These are phyloP conservation scores for Pseudonitzschia delicatissima DNA, from an alignment of 108 stramenopile genomes.

Conservation along the genomic window DNA sequence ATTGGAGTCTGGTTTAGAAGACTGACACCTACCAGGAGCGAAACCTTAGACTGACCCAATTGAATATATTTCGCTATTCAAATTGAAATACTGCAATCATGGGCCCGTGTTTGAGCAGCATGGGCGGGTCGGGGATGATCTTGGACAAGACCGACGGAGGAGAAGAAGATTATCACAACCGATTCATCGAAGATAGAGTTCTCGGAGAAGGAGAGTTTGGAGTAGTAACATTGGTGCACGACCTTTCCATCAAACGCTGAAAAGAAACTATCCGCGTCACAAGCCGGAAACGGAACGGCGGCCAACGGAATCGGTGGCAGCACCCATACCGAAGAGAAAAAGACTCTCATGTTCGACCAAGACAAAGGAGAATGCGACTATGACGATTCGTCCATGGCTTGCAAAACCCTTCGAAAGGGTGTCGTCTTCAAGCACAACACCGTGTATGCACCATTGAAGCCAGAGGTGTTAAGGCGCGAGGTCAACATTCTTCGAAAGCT, in stretches of 20 bases:
- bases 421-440: slow-evolving; percentile 77
- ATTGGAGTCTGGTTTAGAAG: too few relatives aligned
- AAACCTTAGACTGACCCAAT: too few relatives aligned
- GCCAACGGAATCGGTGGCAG: not conserved
- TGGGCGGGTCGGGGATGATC: slow-evolving; percentile 4
- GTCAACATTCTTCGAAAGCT: slow-evolving; percentile 68
- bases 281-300: not conserved
- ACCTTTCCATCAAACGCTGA: slow-evolving; percentile 8
- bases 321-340: not conserved
- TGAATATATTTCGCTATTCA: too few relatives aligned
- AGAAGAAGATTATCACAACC: slow-evolving; percentile 60
- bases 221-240: slow-evolving; percentile 71
- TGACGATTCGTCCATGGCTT: slow-evolving; percentile 35
- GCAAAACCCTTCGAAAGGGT: slow-evolving; percentile 73
- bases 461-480: slow-evolving; percentile 56
- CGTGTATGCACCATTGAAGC: slow-evolving; percentile 72
- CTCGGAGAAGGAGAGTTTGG: slow-evolving; percentile 85
- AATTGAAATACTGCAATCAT: too few relatives aligned
- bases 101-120: slow-evolving; percentile 34
- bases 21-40: too few relatives aligned
- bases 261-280: not conserved
- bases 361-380: not conserved
- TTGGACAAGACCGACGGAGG: slow-evolving; percentile 44
- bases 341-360: not conserved
- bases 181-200: slow-evolving; percentile 58